These are phyloP conservation scores for Urostyla sp. DNA, from an alignment of 73 alveolate genomes.

Conservation along the genomic window DNA sequence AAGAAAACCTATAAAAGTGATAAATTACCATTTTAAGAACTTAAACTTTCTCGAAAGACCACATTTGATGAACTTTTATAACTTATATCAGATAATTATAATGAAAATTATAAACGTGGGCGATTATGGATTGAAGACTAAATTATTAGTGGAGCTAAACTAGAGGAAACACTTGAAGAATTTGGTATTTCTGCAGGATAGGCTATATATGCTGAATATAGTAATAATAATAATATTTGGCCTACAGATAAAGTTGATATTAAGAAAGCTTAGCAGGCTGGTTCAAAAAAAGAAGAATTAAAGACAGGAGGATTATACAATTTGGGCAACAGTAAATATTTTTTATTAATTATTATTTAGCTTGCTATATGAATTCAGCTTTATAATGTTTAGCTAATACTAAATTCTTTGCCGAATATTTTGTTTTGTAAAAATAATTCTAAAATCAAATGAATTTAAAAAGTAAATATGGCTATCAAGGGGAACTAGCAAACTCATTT, in stretches of 20 bases:
- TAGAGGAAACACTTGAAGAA: slow-evolving; percentile 31
- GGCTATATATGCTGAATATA: slow-evolving; percentile 38
- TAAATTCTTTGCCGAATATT: slow-evolving; percentile 43
- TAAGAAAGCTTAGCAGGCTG: background rate
- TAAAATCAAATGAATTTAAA: slow-evolving; percentile 41
- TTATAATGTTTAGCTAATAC: slow-evolving; percentile 59
- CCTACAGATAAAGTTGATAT: slow-evolving; percentile 35
- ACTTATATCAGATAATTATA: background rate
- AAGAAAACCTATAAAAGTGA: slow-evolving; percentile 39
- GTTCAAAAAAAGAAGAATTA: background rate
- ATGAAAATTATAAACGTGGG: slow-evolving; percentile 35
- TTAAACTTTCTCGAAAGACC: slow-evolving; percentile 45
- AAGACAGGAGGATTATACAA: slow-evolving; percentile 45
- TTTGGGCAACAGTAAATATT: slow-evolving; percentile 51
- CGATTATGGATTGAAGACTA: slow-evolving; percentile 51
- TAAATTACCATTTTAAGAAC: slow-evolving; percentile 33
- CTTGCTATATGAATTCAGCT: slow-evolving; percentile 71
- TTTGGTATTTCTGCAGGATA: slow-evolving; percentile 44
- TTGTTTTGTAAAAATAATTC: background rate
- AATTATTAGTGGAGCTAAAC: slow-evolving; percentile 48
- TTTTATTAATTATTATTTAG: slow-evolving; percentile 2
- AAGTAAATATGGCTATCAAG: slow-evolving; percentile 57
- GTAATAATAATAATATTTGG: slow-evolving; percentile 19
- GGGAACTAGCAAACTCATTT: slow-evolving; percentile 69
- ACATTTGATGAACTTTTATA: slow-evolving; percentile 34